Evolutionary conservation across 768 basidiomycete genomes (phyloP).

Genomic region (Termitomyces sp.): DNA sequence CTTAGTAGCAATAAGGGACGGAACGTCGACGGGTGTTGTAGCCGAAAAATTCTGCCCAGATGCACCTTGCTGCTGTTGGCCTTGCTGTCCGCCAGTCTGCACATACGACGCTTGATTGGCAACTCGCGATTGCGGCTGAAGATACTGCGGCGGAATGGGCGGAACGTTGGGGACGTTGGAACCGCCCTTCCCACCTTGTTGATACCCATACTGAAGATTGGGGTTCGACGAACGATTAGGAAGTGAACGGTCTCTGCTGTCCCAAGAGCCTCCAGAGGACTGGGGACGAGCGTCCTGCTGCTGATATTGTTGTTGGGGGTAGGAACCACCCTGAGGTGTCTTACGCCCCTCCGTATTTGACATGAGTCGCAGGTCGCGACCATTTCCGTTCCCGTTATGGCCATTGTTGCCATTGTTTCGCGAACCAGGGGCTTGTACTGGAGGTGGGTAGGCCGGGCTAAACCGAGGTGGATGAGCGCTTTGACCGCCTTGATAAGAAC

Average conservation of each 20-base stretch:
- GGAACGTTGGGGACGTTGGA: conserved; percentile 58
- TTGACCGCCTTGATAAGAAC: conserved; percentile 39
- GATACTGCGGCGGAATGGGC: conserved; percentile 66
- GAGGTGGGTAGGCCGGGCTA: conserved; percentile 44
- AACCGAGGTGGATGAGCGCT: conserved; percentile 66
- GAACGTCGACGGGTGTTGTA: conserved; percentile 79
- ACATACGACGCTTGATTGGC: conserved; percentile 31
- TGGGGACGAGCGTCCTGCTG: conserved; percentile 27
- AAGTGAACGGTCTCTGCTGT: conserved; percentile 57
- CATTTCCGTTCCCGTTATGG: conserved; percentile 31
- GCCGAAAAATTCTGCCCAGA: conserved; percentile 38
- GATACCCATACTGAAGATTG: conserved; percentile 61
- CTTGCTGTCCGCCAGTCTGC: conserved; percentile 19
- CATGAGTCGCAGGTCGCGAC: conserved; percentile 45
- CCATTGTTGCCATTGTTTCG: conserved; percentile 30
- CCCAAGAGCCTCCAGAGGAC: conserved; percentile 45
- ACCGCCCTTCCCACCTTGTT: conserved; percentile 35
- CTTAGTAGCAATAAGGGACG: conserved; percentile 77
- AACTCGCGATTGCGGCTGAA: conserved; percentile 46
- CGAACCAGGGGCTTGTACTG: conserved; percentile 35
- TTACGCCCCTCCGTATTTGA: conserved; percentile 66
- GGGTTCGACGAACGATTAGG: conserved; percentile 59
- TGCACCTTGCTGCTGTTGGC: conserved; percentile 14
- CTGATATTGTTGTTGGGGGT: conserved; percentile 30
- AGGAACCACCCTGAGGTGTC: conserved; percentile 36